Evolutionary conservation across 225 moss, liverwort and hornwort genomes (phyloP), one percentile per base, ranked within the genome.

Genomic region (Neckera pumila): DNA sequence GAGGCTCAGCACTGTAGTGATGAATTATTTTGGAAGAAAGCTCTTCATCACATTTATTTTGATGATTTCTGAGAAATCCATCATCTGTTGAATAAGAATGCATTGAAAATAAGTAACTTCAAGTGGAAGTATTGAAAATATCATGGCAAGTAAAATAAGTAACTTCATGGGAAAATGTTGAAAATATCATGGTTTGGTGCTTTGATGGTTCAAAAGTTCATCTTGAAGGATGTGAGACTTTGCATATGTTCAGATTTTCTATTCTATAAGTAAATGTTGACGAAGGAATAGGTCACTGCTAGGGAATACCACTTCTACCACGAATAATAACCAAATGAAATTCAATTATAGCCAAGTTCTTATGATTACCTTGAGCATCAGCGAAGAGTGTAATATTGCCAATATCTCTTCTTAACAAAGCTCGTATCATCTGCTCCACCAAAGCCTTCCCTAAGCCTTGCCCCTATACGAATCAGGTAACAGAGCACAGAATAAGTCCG

Each of bases 331-430:
- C 27, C 40, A 51, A 51, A 38, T 54, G 40, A 57, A 57, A 33
- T 40, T 71, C 43, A 33, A 84, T 34, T 58, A 22, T 26, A 16
- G 45, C 45, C 43, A 59, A 16, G 17, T 59, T 73, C 17, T 22
- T 38, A 6, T 63, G 19, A 58, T 60, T 72, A 98, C 98, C 98
- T 96, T 99, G 97, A 71, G 99, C 97, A 90, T 99, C 99, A 73
- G 99, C 99, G 72, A 99, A 99, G 84, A 99, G 95, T 10, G 99
- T 99, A 82, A 99, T 99, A 85, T 99, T 99, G 89, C 99, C 99
- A 53, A 99, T 99, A 54, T 99, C 99, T 92, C 99, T 94, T 92
- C 99, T 94, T 89, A 99, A 88, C 84, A 99, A 91, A 67, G 99
- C 97, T 20, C 97, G 94, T 86, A 99, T 96, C 97, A 99, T 99